Evolutionary conservation across 2,329 filamentous ascomycete species (phyloP), one percentile per base, ranked within the genome.

Genomic region (Colletotrichum navitas): DNA sequence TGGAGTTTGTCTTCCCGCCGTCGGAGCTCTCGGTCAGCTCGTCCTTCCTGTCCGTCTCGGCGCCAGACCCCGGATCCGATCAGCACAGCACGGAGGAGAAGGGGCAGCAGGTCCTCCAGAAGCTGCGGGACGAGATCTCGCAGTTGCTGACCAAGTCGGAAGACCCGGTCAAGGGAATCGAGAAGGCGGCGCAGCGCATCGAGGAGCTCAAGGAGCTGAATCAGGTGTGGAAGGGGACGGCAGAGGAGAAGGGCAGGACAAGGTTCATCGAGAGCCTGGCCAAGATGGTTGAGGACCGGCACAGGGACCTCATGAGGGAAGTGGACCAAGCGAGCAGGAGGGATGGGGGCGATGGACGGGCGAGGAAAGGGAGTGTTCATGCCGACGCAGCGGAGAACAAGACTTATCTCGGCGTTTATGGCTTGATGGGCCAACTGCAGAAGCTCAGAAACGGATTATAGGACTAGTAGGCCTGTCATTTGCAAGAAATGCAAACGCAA

Each of bases 1-100:
- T 98, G 93, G 92, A 97, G 76, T 98, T 97, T 87, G 92, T 94
- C 1, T 90, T 98, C 61, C 94, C 95, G 0, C 95, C 95, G 0
- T 97, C 93, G 0, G 94, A 97, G 78, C 83, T 95, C 16, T 95
- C 93, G 0, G 89, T 97, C 68, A 89, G 92, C 56, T 95, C 94
- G 0, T 94, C 93, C 0, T 94, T 98, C 77, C 90, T 98, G 58
- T 97, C 94, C 7, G 94, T 98, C 16, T 97, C 95, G 0, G 94
- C 93, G 0, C 95, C 95, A 0, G 93, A 95, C 66, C 88, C 91
- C 0, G 69, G 87, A 88, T 75, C 86, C 21, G 78, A 80, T 63
- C 82, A 87, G 75, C 88, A 93, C 73, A 92, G 89, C 76, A 93
- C 90, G 21, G 95, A 98, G 79, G 93, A 96, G 75, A 96, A 94